Base-by-base conservation (phyloP, 495 filamentous ascomycete genomes). In the Aspergillus conjunctus region DNA sequence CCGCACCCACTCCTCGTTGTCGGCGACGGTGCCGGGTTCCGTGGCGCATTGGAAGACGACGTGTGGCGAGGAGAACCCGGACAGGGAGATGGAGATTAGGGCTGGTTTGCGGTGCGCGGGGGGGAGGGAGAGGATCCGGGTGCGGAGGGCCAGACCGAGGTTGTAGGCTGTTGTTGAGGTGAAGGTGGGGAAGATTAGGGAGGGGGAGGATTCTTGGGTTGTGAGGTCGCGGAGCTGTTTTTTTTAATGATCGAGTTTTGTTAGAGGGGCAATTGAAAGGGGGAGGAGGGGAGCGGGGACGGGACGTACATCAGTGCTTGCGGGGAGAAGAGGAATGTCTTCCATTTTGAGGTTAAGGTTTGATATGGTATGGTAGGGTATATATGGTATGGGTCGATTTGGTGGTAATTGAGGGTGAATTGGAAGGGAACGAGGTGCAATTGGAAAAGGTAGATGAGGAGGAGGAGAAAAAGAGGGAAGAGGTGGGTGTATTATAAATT, bases 1-100 rank as follows among this genome's bases (percentile, higher is more conserved):
- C 7, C 77, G 75, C 67, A 85, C 82, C 78, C 83, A 85, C 54
- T 77, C 77, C 63, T 85, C 84, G 61, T 87, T 85, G 65, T 91
- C 88, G 0, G 84, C 81, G 22, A 76, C 64, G 0, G 85, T 85
- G 37, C 88, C 86, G 9, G 79, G 69, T 46, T 84, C 75, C 14
- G 78, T 78, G 53, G 78, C 77, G 73, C 81, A 57, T 60, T 88
- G 84, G 78, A 90, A 88, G 39, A 88, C 73, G 7, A 85, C 73
- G 62, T 89, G 87, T 0, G 66, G 69, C 2, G 66, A 58, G 0
- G 53, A 51, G 30, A 74, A 72, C 50, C 83, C 81, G 39, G 81
- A 76, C 26, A 86, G 77, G 7, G 83, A 72, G 75, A 93, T 91
- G 62, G 83, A 84, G 71, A 92, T 85, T 7, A 89, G 69, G 22